Evolutionary conservation across 176 grass and related monocot species (phyloP).

Genomic region (Thalia dealbata): DNA sequence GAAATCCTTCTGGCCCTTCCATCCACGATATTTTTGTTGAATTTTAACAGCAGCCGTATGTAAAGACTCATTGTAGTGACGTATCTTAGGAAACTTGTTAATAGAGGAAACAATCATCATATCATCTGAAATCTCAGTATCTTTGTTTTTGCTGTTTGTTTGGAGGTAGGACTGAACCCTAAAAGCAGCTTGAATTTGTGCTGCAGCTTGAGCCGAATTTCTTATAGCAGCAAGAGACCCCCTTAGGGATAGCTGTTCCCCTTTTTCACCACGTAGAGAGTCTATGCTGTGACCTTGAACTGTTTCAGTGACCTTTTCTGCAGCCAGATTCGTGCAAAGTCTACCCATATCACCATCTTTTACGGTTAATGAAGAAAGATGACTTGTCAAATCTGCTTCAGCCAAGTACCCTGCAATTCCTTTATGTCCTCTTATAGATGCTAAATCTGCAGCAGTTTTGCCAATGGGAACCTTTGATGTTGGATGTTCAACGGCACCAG

Average conservation of each 20-base stretch:
- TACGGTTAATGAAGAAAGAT: conserved; percentile 50
- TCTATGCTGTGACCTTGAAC: conserved; percentile 15
- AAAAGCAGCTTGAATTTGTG: conserved; percentile 53
- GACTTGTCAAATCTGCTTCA: conserved; percentile 77
- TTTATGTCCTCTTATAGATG: conserved; percentile 65
- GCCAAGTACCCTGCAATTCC: conserved; percentile 80
- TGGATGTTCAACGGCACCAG: conserved; percentile 60
- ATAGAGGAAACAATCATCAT: conserved; percentile 23
- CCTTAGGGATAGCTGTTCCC: conserved; percentile 16
- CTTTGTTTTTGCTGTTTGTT: conserved; percentile 27
- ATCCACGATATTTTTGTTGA: conserved; percentile 76
- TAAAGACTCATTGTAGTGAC: conserved; percentile 34
- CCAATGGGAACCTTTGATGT: conserved; percentile 51
- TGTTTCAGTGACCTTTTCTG: conserved; percentile 37
- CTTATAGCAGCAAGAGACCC: conserved; percentile 50
- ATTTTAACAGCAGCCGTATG: conserved; percentile 61
- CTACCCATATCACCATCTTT: conserved; percentile 37
- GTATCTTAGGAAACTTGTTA: conserved; percentile 22
- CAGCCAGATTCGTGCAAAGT: conserved; percentile 38
- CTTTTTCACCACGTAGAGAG: neutral
- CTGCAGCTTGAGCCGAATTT: conserved; percentile 58
- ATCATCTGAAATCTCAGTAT: conserved; percentile 10
- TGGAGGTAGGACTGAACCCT: conserved; percentile 61
- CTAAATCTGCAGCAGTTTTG: conserved; percentile 63
- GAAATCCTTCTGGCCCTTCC: conserved; percentile 72